phyloP scores from a whole-genome alignment of 345 rosid species.

The Corymbia maculata region DNA sequence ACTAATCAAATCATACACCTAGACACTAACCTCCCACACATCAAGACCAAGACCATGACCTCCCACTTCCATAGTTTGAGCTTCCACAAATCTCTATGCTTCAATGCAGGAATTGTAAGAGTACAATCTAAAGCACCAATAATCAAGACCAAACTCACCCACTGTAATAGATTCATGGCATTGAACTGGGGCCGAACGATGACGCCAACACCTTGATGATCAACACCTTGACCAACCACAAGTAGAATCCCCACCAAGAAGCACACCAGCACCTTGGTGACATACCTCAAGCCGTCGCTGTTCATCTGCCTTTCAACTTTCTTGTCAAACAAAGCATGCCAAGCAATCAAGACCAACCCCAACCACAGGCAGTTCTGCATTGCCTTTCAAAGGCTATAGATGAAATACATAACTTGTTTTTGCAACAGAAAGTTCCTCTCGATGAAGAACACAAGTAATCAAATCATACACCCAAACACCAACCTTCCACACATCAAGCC shows the following conservation, averaged over 20 bases:
- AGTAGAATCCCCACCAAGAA: slow-evolving; percentile 56
- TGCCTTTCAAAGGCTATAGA: slow-evolving; percentile 62
- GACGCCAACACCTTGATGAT: slow-evolving; percentile 91
- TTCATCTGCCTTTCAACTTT: slow-evolving; percentile 41
- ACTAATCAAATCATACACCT: too few species aligned
- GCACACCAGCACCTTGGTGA: slow-evolving; percentile 62
- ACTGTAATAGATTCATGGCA: slow-evolving; percentile 14
- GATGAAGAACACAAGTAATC: slow-evolving; percentile 47
- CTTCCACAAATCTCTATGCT: too few species aligned
- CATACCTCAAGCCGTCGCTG: slow-evolving; percentile 17
- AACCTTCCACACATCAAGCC: slow-evolving; percentile 79
- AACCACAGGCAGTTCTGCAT: slow-evolving; percentile 92
- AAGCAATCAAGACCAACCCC: slow-evolving; percentile 68
- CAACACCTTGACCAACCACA: slow-evolving; percentile 77
- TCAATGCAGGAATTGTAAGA: too few species aligned
- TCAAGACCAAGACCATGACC: too few species aligned
- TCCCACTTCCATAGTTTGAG: too few species aligned
- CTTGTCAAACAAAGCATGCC: slow-evolving; percentile 72
- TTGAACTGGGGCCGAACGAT: slow-evolving; percentile 40
- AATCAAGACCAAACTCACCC: too few species aligned
- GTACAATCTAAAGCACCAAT: too few species aligned
- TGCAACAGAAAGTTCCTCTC: slow-evolving; percentile 74
- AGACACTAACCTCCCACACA: too few species aligned
- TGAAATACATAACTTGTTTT: slow-evolving; percentile 76
- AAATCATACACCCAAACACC: slow-evolving; percentile 77